phyloP scores from a whole-genome alignment of 2,329 filamentous ascomycete genomes.

The Penicillium sp. region DNA sequence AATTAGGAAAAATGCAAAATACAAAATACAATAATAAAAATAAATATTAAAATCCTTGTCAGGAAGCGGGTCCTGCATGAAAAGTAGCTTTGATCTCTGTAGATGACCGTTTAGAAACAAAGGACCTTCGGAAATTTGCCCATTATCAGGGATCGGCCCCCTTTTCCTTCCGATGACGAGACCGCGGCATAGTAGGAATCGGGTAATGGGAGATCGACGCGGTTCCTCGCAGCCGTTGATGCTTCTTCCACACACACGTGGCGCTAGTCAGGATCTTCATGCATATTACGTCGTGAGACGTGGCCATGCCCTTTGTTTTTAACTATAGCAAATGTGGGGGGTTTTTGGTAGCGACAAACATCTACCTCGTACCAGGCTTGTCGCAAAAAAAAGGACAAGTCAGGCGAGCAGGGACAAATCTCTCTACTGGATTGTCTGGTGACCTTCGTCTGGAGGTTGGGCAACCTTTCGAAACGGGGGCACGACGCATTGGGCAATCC shows the following conservation, averaged over 20 bases:
- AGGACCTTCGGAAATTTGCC: constrained; percentile 20
- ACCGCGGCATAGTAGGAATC: constrained; percentile 21
- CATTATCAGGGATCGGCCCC: constrained; percentile 16
- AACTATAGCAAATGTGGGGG: not conserved
- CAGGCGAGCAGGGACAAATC: constrained; percentile 2
- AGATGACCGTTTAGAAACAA: constrained; percentile 10
- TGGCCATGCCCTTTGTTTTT: not conserved
- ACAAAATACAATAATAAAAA: not conserved
- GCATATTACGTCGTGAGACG: constrained; percentile 23
- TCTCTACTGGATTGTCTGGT: constrained; percentile 4
- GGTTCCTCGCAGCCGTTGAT: constrained; percentile 40
- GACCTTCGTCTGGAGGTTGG: constrained; percentile 9
- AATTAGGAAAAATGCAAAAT: not conserved
- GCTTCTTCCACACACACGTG: constrained; percentile 38
- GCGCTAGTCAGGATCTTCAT: constrained; percentile 41
- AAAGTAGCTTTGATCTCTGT: constrained; percentile 5
- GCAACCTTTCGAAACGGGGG: constrained; percentile 6
- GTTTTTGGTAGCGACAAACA: not conserved
- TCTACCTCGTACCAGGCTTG: not conserved
- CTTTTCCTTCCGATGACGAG: not conserved
- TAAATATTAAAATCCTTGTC: not conserved
- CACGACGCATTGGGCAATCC: constrained; percentile 13
- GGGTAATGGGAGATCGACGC: constrained; percentile 38
- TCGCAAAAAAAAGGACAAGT: not conserved
- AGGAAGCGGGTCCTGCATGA: constrained; percentile 4